Percentiles rank a stretch among this genome's conserved stretches.
These are phyloP conservation scores for Heterobasidion occidentale DNA, from an alignment of 1,284 basidiomycete species.

Conservation along the genomic window DNA sequence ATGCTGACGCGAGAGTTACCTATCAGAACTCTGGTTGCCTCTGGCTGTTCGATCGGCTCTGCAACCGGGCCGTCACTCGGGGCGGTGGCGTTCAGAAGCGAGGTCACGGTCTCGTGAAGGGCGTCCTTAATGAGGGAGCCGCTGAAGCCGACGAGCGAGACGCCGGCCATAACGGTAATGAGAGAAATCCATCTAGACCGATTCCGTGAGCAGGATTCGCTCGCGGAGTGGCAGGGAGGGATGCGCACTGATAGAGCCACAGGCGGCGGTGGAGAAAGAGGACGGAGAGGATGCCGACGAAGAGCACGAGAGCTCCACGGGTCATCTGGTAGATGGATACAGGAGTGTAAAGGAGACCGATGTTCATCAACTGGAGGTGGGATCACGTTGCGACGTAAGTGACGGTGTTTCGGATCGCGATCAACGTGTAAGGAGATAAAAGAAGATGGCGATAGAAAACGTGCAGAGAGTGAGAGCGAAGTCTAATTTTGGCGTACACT, in stretches of 20 bases:
- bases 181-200: constrained; percentile 79
- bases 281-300: constrained; percentile 91
- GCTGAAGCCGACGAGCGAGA: constrained; percentile 86
- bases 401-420: not conserved
- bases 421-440: not conserved
- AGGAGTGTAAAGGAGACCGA: constrained; percentile 90
- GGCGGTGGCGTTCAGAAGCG: constrained; percentile 5
- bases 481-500: not conserved
- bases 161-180: constrained; percentile 84
- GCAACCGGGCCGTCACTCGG: constrained; percentile 18
- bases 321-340: constrained; percentile 99
- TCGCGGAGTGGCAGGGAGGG: constrained; percentile 8
- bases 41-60: constrained; percentile 43
- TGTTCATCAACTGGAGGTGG: constrained; percentile 76
- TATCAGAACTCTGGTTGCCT: constrained; percentile 59
- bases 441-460: not conserved
- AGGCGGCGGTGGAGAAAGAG: constrained; percentile 82
- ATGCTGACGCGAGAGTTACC: constrained; percentile 29
- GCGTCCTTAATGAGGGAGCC: constrained; percentile 81
- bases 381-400: constrained; percentile 6
- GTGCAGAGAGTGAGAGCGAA: constrained; percentile 5
- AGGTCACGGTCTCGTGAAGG: constrained; percentile 34
- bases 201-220: constrained; percentile 3
- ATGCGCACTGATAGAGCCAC: constrained; percentile 67
- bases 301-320: constrained; percentile 92